Percentiles rank a stretch among this genome's conserved stretches.
These are phyloP conservation scores for Erythrophleum fordii DNA, from an alignment of 306 rosid genomes.

Conservation along the genomic window DNA sequence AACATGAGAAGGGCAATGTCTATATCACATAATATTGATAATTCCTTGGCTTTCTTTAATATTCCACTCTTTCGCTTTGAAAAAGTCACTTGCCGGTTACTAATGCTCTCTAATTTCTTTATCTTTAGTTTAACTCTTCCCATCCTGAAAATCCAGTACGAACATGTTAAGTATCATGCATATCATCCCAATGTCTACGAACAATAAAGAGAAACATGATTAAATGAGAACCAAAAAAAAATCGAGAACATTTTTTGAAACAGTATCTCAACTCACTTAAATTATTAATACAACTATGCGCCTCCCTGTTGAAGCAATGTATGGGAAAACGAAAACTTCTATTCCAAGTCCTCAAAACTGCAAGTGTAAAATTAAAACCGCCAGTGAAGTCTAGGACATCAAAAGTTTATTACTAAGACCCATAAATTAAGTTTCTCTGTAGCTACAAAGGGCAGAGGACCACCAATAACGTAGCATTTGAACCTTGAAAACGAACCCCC, in stretches of 20 bases:
- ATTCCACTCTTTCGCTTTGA: slow-evolving; percentile 75
- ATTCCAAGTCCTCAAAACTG: slow-evolving; percentile 5
- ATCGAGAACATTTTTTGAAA: neutral
- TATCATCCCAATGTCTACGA: slow-evolving; percentile 12
- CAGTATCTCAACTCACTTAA: slow-evolving; percentile 36
- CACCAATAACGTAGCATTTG: neutral
- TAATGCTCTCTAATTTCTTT: slow-evolving; percentile 77
- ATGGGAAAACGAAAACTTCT: neutral
- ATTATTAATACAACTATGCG: slow-evolving; percentile 18
- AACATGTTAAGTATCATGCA: slow-evolving; percentile 3
- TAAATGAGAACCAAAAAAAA: neutral
- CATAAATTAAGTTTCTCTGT: neutral
- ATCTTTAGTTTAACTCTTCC: slow-evolving; percentile 85
- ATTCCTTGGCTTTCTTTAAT: slow-evolving; percentile 76
- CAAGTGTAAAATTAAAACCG: neutral
- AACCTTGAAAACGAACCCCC: slow-evolving; percentile 25
- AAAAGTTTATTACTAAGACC: neutral
- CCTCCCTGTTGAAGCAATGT: slow-evolving; percentile 30
- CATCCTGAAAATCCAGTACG: slow-evolving; percentile 61
- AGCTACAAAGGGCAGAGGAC: slow-evolving; percentile 4
- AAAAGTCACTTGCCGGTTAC: slow-evolving; percentile 75
- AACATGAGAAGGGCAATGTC: slow-evolving; percentile 77
- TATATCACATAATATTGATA: slow-evolving; percentile 75
- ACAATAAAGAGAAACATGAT: neutral
- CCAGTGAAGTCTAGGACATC: neutral